Conservation (phyloP, 2,329 filamentous ascomycete species). For the Tolypocladium sp. region DNA sequence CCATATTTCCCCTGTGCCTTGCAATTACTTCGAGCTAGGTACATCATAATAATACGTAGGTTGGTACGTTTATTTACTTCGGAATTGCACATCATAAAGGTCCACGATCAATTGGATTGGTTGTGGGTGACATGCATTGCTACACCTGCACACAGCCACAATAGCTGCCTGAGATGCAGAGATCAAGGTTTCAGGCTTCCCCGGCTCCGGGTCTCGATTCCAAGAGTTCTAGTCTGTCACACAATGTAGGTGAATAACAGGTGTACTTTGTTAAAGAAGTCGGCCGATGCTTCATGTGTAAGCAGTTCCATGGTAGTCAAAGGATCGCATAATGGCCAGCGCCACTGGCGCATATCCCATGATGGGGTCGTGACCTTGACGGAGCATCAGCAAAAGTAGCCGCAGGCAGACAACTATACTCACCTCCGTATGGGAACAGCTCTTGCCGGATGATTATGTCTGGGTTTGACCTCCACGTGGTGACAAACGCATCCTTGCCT, state of each 20-base stretch:
- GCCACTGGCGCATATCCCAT: slow-evolving; percentile 56
- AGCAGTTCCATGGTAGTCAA: slow-evolving; percentile 33
- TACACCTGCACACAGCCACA: not conserved
- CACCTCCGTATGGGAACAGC: slow-evolving; percentile 45
- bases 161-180: not conserved
- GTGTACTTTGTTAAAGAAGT: not conserved
- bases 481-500: slow-evolving; percentile 38
- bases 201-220: not conserved
- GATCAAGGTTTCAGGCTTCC: not conserved
- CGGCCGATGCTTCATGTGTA: not conserved
- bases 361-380: slow-evolving; percentile 58
- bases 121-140: not conserved
- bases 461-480: slow-evolving; percentile 32
- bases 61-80: not conserved
- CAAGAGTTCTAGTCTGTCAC: not conserved
- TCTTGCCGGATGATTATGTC: slow-evolving; percentile 44
- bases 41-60: not conserved
- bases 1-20: not conserved
- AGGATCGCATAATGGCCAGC: slow-evolving; percentile 56
- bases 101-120: not conserved
- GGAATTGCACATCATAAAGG: not conserved
- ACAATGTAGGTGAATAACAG: too few relatives aligned
- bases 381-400: not conserved
- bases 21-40: not conserved
- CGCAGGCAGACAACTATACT: slow-evolving; percentile 12